phyloP scores from a whole-genome alignment of 345 rosid genomes.

The Eucalyptus tenuipes region DNA sequence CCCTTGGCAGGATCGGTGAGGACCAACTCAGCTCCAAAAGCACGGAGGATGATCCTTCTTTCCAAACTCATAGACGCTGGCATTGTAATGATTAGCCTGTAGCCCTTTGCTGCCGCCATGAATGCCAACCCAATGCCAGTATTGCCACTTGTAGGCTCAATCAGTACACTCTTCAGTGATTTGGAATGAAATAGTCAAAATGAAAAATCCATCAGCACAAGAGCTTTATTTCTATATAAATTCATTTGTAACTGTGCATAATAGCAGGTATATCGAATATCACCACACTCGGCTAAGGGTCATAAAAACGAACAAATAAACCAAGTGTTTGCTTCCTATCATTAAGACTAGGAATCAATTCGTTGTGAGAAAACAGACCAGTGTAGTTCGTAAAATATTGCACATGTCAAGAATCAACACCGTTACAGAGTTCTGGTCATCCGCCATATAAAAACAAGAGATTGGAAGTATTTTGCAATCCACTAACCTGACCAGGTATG shows the following conservation, averaged over 20 bases:
- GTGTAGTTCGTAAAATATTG: not conserved
- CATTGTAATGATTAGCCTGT: constrained; percentile 78
- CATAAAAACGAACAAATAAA: not conserved
- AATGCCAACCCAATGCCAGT: constrained; percentile 92
- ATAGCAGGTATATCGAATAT: not conserved
- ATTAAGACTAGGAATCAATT: not conserved
- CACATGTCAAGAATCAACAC: not conserved
- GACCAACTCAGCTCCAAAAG: constrained; percentile 85
- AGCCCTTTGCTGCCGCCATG: constrained; percentile 84
- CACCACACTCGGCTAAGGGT: not conserved
- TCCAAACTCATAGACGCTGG: constrained; percentile 92
- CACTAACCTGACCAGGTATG: constrained; percentile 61
- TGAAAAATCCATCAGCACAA: not conserved
- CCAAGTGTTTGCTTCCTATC: not conserved
- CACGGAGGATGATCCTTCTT: constrained; percentile 84
- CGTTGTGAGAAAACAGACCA: not conserved
- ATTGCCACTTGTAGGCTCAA: constrained; percentile 97
- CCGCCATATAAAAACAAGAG: not conserved
- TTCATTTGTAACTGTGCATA: not conserved
- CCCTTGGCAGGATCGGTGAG: constrained; percentile 85
- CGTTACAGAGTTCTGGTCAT: not conserved
- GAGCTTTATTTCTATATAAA: not conserved
- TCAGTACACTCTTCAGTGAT: constrained; percentile 53
- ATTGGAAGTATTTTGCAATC: not conserved
- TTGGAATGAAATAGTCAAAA: not conserved